Evolutionary conservation across 805 yeast species (phyloP), one percentile per base, ranked within the genome.

Genomic region (Wickerhamiella kurtzmanii): DNA sequence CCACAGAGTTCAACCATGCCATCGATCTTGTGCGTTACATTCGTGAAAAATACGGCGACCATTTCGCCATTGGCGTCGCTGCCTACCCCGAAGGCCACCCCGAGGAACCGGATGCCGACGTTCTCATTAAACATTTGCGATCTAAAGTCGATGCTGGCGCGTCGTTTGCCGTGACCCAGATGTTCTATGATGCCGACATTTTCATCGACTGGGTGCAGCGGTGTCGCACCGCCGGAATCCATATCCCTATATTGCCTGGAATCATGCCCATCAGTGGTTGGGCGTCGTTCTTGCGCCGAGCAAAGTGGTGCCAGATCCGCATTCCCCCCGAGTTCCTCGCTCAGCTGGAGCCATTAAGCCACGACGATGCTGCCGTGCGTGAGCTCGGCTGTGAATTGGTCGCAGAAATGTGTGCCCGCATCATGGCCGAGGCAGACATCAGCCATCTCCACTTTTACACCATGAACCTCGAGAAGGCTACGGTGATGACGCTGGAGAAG

Each of bases 251-350:
- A 54, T 80, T 92, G 50, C 98, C 98, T 1, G 98, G 98, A 13
- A 87, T 92, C 64, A 92, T 92, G 98, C 98, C 98, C 19, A 88
- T 92, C 49, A 79, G 94, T n/a, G 85, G 96, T 2, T 88, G 89
- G 65, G 82, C 94, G 21, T 78, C 95, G 2, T 92, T 92, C 62
- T 64, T 87, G 52, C 80, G 98, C 69, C 77, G 98, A 63, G 95
- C 96, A 17, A 78, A 78, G 46, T 92, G 98, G 98, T 86, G 94
- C 50, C 82, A 83, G 59, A 80, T 92, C 56, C 65, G 73, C 37
- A 73, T 92, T 49, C 98, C 98, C 2, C 72, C 74, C 50, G 71
- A 75, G 43, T 87, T 88, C 63, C 64, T 77, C 54, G 77, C 75
- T 21, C 74, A 67, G 40, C 71, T 92, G 57, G 87, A 82, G 44